Conservation (phyloP, 2,329 filamentous ascomycete species). For the Aspergillus ochraceoroseus region DNA sequence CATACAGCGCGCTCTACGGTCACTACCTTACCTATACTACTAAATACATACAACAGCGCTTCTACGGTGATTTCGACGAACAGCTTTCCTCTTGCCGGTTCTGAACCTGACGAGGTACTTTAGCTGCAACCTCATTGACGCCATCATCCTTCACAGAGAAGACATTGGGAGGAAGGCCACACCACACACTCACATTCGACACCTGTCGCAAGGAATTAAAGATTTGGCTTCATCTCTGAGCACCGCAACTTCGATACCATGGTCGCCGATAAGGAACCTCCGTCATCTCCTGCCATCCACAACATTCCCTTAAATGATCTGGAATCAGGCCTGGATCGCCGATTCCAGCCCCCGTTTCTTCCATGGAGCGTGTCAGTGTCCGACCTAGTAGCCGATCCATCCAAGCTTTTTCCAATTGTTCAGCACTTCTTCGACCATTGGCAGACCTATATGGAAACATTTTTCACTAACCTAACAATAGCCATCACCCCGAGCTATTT, state of each 20-base stretch:
- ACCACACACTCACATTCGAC: too few species aligned
- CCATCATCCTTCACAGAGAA: too few species aligned
- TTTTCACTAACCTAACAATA: slow-evolving; percentile 26
- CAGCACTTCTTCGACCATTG: slow-evolving; percentile 25
- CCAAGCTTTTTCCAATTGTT: slow-evolving; percentile 16
- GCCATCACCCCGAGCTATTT: slow-evolving; percentile 37
- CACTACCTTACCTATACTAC: slow-evolving; percentile 4
- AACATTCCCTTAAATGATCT: slow-evolving; percentile 31
- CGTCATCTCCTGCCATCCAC: slow-evolving; percentile 23
- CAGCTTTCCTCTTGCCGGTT: too few species aligned
- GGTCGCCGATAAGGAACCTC: slow-evolving; percentile 17
- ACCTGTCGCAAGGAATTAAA: too few species aligned
- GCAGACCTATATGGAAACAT: slow-evolving; percentile 23
- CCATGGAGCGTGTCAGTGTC: slow-evolving; percentile 17
- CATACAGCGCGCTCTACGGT: slow-evolving; percentile 3
- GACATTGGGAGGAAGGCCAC: too few species aligned
- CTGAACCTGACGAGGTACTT: too few species aligned
- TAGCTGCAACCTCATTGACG: too few species aligned
- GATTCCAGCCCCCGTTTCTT: slow-evolving; percentile 20
- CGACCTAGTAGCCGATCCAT: slow-evolving; percentile 17
- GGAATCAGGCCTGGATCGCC: slow-evolving; percentile 21
- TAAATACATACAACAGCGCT: too few species aligned
- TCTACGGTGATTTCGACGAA: too few species aligned
- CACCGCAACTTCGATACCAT: too few species aligned
- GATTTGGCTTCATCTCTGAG: too few species aligned